phyloP scores from a whole-genome alignment of 306 rosid genomes.

The Hylodesmum podocarpum region DNA sequence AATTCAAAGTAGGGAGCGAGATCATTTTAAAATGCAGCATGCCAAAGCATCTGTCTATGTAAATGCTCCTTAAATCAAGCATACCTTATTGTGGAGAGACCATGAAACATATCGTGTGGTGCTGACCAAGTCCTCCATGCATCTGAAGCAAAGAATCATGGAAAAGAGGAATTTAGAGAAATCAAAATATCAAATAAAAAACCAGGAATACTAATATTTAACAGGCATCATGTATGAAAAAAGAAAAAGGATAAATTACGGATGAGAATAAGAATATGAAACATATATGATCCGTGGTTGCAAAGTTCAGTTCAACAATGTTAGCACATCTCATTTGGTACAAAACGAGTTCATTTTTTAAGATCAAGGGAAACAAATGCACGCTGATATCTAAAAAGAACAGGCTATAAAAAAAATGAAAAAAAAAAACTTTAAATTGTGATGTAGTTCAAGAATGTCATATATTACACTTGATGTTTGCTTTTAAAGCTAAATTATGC shows the following conservation, averaged over 20 bases:
- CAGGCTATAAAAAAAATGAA: not conserved
- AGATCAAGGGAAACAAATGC: not conserved
- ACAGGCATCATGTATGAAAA: slow-evolving; percentile 1
- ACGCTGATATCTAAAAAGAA: not conserved
- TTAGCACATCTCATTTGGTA: not conserved
- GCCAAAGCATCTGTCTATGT: not conserved
- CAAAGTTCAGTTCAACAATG: not conserved
- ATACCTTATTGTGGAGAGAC: slow-evolving; percentile 99
- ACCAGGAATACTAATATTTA: not conserved
- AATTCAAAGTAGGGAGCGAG: not conserved
- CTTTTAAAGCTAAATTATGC: not conserved
- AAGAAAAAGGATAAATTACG: not conserved
- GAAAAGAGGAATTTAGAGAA: slow-evolving; percentile 19
- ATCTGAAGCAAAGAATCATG: slow-evolving; percentile 49
- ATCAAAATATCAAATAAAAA: not conserved
- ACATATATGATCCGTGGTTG: not conserved
- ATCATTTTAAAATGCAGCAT: slow-evolving; percentile 20
- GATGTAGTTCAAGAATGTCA: not conserved
- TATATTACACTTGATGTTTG: not conserved
- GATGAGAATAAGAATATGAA: slow-evolving; percentile 12
- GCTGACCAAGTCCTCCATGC: slow-evolving; percentile 98
- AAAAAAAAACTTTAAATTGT: not conserved
- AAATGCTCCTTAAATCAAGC: slow-evolving; percentile 25
- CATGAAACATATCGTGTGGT: slow-evolving; percentile 94
- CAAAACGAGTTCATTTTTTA: not conserved